Conservation (phyloP, 2,329 filamentous ascomycete species). For the Paracoccidioides lutzii region DNA sequence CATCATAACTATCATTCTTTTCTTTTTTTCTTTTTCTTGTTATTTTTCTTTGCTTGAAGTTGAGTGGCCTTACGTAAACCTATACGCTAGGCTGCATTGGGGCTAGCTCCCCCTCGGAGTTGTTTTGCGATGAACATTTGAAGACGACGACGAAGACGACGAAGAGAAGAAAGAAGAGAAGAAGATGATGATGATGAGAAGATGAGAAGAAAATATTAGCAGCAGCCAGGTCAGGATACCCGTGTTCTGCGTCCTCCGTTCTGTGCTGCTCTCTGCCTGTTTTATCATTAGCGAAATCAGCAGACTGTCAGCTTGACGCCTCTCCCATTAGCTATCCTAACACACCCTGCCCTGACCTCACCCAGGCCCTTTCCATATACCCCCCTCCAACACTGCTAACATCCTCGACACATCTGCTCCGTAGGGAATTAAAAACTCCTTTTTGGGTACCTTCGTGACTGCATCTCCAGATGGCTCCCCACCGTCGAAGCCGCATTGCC, state of each 20-base stretch:
- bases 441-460: background rate
- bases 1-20: too few relatives aligned
- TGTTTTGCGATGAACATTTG: background rate
- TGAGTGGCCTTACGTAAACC: background rate
- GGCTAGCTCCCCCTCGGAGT: background rate
- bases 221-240: background rate
- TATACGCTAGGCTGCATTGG: background rate
- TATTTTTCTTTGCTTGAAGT: background rate
- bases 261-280: background rate
- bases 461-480: conserved; percentile 27
- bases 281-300: background rate
- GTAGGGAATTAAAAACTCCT: background rate
- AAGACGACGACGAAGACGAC: background rate
- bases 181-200: background rate
- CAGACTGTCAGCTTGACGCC: background rate
- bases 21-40: too few relatives aligned
- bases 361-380: background rate
- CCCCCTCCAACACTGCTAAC: background rate
- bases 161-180: background rate
- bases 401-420: background rate
- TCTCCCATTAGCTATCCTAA: background rate
- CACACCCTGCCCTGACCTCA: background rate
- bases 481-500: conserved; percentile 31
- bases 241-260: background rate
- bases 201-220: background rate